Evolutionary conservation across 345 rosid species (phyloP).

Genomic region (Boechera divaricarpa): DNA sequence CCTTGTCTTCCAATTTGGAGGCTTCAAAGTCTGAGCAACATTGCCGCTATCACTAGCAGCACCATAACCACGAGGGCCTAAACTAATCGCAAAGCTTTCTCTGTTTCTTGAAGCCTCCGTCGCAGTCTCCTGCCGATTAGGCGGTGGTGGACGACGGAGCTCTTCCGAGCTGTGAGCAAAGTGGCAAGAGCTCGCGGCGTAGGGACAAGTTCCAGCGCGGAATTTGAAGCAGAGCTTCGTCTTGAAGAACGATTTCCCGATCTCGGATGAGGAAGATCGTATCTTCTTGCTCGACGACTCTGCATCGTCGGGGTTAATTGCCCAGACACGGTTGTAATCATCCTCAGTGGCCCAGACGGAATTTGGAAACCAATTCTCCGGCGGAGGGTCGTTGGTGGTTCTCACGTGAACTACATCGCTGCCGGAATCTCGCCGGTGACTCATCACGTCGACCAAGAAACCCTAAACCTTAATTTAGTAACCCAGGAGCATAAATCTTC

Average conservation of each 20-base stretch:
- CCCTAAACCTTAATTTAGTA: constrained; percentile 38
- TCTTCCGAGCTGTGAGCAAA: constrained; percentile 92
- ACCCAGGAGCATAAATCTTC: constrained; percentile 18
- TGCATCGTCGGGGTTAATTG: constrained; percentile 41
- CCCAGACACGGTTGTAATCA: constrained; percentile 64
- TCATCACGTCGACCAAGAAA: constrained; percentile 52
- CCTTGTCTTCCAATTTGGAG: constrained; percentile 88
- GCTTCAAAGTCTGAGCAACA: constrained; percentile 56
- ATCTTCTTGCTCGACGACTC: constrained; percentile 66
- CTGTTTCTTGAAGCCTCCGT: constrained; percentile 81
- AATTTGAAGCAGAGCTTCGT: constrained; percentile 87
- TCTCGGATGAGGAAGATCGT: constrained; percentile 51
- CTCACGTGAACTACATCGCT: constrained; percentile 72
- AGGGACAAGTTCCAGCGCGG: constrained; percentile 78
- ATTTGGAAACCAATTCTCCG: constrained; percentile 58
- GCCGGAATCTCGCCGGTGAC: constrained; percentile 53
- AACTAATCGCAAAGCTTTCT: constrained; percentile 84
- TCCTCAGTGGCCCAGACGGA: constrained; percentile 82
- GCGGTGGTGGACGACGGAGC: constrained; percentile 81
- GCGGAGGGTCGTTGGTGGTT: constrained; percentile 49
- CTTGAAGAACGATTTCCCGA: constrained; percentile 85
- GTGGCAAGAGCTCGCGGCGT: constrained; percentile 63
- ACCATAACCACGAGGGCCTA: constrained; percentile 74
- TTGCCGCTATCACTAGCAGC: constrained; percentile 44
- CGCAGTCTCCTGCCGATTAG: constrained; percentile 74